Evolutionary conservation across 768 basidiomycete species (phyloP), one percentile per base, ranked within the genome.

Genomic region (Termitomyces titanicus): DNA sequence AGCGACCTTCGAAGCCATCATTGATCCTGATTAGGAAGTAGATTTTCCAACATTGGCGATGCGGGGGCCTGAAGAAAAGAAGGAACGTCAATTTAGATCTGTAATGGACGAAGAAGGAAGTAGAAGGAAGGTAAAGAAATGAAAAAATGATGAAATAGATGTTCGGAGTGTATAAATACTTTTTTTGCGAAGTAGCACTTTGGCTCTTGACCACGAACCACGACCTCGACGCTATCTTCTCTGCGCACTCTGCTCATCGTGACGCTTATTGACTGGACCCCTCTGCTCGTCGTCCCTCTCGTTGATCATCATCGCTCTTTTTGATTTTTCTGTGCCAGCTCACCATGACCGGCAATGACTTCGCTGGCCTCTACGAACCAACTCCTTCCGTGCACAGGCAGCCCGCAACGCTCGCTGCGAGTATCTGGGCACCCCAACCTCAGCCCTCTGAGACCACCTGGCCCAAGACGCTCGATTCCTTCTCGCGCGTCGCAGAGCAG

Each of bases 371-470:
- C 47, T 72, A 76, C 48, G 71, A 79, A 45, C 68, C 70, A 54
- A n/a, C 47, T 3, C 74, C 67, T 61, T 75, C 74, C 7, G 58
- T 47, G 20, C 61, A 54, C 22, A 55, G 79, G 24, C 74, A 73
- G 54, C 64, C 68, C 12, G 63, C 72, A 37, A 75, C 76, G 7
- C 73, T 76, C 45, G 63, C 74, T 53, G 77, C 77, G 13, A 89
- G 88, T 48, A 92, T 92, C 58, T 92, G 89, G 89, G 90, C 90
- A 0, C 89, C 89, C 8, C 88, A 86, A 65, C 86, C 88, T 3
- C 88, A 86, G 67, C 80, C 81, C 5, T 78, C 80, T 15, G 85
- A 85, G 18, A 65, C 75, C 5, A 79, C 82, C 12, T 92, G 89
- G 89, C 86, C 88, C 20, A 77, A 76, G 56, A 74, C 85, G 35